Percentiles rank a stretch among this genome's conserved stretches.
Conservation (phyloP, 2,329 filamentous ascomycete genomes). For the Fusarium sp. region DNA sequence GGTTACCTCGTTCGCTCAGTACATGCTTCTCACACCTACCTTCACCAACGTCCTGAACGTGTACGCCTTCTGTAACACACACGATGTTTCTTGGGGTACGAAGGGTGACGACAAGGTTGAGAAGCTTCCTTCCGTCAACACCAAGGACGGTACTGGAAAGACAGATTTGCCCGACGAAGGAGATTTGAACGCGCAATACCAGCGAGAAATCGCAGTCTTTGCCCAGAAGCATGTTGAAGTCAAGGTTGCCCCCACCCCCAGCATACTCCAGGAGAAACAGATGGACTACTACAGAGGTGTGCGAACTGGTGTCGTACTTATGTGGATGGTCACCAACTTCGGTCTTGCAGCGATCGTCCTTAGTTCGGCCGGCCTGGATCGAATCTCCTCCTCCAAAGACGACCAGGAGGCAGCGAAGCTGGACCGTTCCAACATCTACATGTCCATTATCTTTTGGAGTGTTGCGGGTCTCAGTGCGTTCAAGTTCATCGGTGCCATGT, state of each 20-base stretch:
- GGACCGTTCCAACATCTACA: slow-evolving; percentile 80
- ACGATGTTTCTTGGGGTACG: slow-evolving; percentile 98
- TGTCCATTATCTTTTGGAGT: slow-evolving; percentile 88
- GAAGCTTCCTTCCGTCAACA: slow-evolving; percentile 86
- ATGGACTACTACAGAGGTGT: slow-evolving; percentile 99
- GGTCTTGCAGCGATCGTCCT: slow-evolving; percentile 87
- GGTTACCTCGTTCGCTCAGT: slow-evolving; percentile 95
- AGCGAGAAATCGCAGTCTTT: slow-evolving; percentile 82
- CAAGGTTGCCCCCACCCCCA: slow-evolving; percentile 67
- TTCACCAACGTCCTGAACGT: slow-evolving; percentile 99
- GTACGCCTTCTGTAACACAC: slow-evolving; percentile 98
- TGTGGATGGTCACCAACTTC: slow-evolving; percentile 98
- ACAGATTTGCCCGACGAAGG: slow-evolving; percentile 95
- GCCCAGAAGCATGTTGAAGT: slow-evolving; percentile 78
- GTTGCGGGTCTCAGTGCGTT: slow-evolving; percentile 86
- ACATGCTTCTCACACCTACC: slow-evolving; percentile 92
- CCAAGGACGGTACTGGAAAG: slow-evolving; percentile 90
- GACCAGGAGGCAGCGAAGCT: slow-evolving; percentile 56
- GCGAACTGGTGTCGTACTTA: slow-evolving; percentile 87
- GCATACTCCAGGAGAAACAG: slow-evolving; percentile 79
- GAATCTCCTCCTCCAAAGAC: slow-evolving; percentile 60
- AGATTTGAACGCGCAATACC: slow-evolving; percentile 95
- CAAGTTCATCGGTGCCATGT: slow-evolving; percentile 87
- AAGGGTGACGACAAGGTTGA: slow-evolving; percentile 98
- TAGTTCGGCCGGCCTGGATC: slow-evolving; percentile 83